Percentiles rank a stretch among this genome's conserved stretches.
Evolutionary conservation across 768 basidiomycete genomes (phyloP).

Genomic region (Termitomyces sp.): DNA sequence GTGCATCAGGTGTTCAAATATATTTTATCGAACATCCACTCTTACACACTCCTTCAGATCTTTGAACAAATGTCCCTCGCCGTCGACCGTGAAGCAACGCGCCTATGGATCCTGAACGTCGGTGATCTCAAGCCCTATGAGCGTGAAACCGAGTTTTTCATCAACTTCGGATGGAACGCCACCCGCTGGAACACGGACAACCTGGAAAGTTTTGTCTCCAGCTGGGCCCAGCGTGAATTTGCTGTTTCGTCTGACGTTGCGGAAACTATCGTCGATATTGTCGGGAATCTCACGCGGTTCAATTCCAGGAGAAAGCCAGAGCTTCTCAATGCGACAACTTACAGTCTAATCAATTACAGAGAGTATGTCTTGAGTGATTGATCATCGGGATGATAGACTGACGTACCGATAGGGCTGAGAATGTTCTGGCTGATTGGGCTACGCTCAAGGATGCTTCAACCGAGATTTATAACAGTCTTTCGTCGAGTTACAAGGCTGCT

Average conservation of each 20-base stretch:
- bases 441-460: constrained; percentile 44
- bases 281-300: constrained; percentile 51
- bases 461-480: constrained; percentile 48
- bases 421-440: constrained; percentile 46
- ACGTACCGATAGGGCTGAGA: constrained; percentile 48
- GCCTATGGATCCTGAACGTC: constrained; percentile 70
- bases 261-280: constrained; percentile 41
- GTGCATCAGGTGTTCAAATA: constrained; percentile 15
- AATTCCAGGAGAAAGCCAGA: constrained; percentile 65
- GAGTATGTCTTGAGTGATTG: constrained; percentile 41
- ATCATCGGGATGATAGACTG: not conserved
- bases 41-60: constrained; percentile 25
- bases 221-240: constrained; percentile 67
- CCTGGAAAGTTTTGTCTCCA: constrained; percentile 43
- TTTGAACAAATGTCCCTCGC: constrained; percentile 71
- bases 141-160: constrained; percentile 65
- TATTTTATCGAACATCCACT: no score
- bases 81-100: constrained; percentile 49
- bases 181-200: constrained; percentile 52
- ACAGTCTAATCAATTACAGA: constrained; percentile 59
- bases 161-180: constrained; percentile 57
- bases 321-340: constrained; percentile 56
- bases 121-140: constrained; percentile 76
- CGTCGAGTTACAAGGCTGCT: constrained; percentile 42
- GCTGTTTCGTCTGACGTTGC: constrained; percentile 37